Percentiles rank a stretch among this genome's conserved stretches.
Conservation (phyloP, 1,284 basidiomycete species). For the Marasmius sp. region DNA sequence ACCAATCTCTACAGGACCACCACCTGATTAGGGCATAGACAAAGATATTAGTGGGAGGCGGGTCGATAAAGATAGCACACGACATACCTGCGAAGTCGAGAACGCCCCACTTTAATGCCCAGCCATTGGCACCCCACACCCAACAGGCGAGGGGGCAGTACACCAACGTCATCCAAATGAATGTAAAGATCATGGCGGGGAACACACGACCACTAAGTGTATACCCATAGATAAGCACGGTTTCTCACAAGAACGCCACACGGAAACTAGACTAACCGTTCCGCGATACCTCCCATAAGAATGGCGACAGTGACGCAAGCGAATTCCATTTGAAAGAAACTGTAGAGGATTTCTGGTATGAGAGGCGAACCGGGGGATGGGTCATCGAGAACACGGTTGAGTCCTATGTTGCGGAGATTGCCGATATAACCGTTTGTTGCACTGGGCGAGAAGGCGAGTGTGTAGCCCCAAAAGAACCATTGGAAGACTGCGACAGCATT, state of each 20-base stretch:
- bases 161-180: slow-evolving; percentile 83
- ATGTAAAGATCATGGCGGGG: slow-evolving; percentile 86
- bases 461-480: slow-evolving; percentile 89
- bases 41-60: background rate
- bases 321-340: slow-evolving; percentile 90
- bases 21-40: slow-evolving; percentile 50
- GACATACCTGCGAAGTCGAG: slow-evolving; percentile 76
- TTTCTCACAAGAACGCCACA: background rate
- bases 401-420: slow-evolving; percentile 71
- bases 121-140: slow-evolving; percentile 64
- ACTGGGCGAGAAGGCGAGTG: slow-evolving; percentile 75
- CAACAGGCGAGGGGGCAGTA: slow-evolving; percentile 78
- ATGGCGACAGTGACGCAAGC: slow-evolving; percentile 78
- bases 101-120: slow-evolving; percentile 79
- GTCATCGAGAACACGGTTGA: slow-evolving; percentile 70
- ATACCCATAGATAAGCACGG: background rate
- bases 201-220: slow-evolving; percentile 63
- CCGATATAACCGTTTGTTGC: slow-evolving; percentile 82
- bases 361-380: slow-evolving; percentile 77
- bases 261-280: slow-evolving; percentile 44
- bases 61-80: background rate
- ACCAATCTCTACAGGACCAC: slow-evolving; percentile 91
- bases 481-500: slow-evolving; percentile 87
- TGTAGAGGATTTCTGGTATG: slow-evolving; percentile 74
- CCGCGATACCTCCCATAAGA: slow-evolving; percentile 82